Conservation (phyloP, 2,329 filamentous ascomycete genomes). For the Penicillium polonicum region DNA sequence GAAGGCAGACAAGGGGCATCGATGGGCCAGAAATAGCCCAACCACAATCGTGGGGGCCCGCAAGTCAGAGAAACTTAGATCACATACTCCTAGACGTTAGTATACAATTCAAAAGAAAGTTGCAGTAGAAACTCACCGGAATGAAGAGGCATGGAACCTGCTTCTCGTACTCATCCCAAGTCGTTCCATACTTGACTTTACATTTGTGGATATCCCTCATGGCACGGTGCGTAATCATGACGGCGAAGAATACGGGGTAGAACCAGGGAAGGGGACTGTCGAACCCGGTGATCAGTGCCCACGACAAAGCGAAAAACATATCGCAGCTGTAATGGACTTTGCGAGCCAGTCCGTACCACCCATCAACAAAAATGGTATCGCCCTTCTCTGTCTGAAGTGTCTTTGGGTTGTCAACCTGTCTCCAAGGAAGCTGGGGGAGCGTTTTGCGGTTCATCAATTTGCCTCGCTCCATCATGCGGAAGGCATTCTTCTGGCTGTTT, state of each 20-base stretch:
- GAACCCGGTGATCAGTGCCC: conserved; percentile 78
- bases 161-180: conserved; percentile 77
- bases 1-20: background rate
- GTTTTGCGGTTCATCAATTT: conserved; percentile 66
- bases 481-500: conserved; percentile 90
- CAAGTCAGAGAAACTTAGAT: background rate
- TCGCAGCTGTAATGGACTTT: conserved; percentile 82
- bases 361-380: conserved; percentile 75
- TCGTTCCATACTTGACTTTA: conserved; percentile 72
- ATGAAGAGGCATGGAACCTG: conserved; percentile 81
- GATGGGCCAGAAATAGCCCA: background rate
- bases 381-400: conserved; percentile 70
- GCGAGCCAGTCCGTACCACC: conserved; percentile 77
- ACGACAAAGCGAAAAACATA: conserved; percentile 70
- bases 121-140: conserved; percentile 51
- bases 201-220: conserved; percentile 72
- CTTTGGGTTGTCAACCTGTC: conserved; percentile 73
- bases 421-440: conserved; percentile 86
- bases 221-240: conserved; percentile 77
- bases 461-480: conserved; percentile 75
- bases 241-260: conserved; percentile 74
- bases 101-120: background rate
- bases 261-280: conserved; percentile 83
- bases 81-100: conserved; percentile 11
- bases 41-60: background rate